Conservation (phyloP, 2,329 filamentous ascomycete genomes). For the Penicillium sp. region DNA sequence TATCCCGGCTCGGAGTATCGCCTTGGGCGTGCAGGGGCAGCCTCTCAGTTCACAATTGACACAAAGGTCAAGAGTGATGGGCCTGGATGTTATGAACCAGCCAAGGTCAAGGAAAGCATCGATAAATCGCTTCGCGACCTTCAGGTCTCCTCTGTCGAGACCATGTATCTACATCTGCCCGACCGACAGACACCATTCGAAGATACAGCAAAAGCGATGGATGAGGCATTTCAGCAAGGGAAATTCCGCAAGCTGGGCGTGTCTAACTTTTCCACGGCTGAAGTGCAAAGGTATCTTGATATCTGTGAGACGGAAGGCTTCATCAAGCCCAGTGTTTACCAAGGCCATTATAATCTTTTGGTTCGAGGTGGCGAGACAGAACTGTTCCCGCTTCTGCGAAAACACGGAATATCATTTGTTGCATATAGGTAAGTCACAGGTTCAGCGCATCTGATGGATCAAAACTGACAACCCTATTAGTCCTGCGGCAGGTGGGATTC, state of each 20-base stretch:
- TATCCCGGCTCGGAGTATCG: neutral
- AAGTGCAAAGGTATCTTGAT: constrained; percentile 36
- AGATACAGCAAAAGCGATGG: neutral
- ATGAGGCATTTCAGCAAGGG: neutral
- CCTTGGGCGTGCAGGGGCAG: neutral
- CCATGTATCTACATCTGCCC: neutral
- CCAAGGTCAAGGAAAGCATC: neutral
- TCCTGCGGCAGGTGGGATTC: neutral
- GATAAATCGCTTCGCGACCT: neutral
- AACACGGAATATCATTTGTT: constrained; percentile 23
- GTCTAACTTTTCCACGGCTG: constrained; percentile 39
- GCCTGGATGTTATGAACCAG: neutral
- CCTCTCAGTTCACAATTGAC: neutral
- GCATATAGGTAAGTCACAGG: neutral
- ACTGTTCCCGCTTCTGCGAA: constrained; percentile 42
- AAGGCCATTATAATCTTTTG: constrained; percentile 46
- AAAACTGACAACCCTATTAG: neutral
- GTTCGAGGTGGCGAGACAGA: constrained; percentile 40
- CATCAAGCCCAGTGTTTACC: constrained; percentile 46
- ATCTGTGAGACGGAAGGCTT: constrained; percentile 41
- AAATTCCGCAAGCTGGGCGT: constrained; percentile 38
- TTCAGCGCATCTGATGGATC: neutral
- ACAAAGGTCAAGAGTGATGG: neutral
- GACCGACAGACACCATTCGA: neutral
- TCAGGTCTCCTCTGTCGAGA: neutral